Evolutionary conservation across 768 basidiomycete species (phyloP).

Genomic region (Gymnopilus junonius): DNA sequence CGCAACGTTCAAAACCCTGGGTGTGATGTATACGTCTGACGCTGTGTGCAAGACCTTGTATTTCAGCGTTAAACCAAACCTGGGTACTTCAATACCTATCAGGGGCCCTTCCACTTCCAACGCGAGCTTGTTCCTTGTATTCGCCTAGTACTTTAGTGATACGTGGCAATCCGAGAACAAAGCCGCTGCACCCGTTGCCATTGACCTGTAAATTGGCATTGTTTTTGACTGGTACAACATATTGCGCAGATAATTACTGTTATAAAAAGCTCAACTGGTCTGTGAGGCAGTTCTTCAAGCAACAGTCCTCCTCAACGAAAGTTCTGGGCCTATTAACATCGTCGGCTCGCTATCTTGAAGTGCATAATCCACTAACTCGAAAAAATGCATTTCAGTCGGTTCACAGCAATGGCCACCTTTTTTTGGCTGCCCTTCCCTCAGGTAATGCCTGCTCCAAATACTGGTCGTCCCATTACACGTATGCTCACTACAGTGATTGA

Average conservation of each 20-base stretch:
- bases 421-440: neutral
- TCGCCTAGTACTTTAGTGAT: neutral
- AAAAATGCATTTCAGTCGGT: neutral
- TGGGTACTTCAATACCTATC: neutral
- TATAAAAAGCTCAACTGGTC: neutral
- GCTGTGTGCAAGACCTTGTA: neutral
- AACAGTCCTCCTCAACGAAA: neutral
- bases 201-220: neutral
- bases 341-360: too few species aligned
- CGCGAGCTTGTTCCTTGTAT: neutral
- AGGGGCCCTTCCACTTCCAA: neutral
- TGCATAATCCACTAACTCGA: neutral
- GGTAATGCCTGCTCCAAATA: neutral
- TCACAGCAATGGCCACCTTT: neutral
- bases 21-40: neutral
- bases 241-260: neutral
- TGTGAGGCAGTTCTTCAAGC: neutral
- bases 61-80: neutral
- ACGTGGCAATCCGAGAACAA: neutral
- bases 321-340: too few species aligned
- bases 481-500: too few species aligned
- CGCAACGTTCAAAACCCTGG: neutral
- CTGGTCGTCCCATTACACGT: too few species aligned
- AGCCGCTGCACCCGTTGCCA: neutral
- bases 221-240: neutral